Evolutionary conservation across 164 flowering plant species (phyloP).

Genomic region (Malania oleifera): DNA sequence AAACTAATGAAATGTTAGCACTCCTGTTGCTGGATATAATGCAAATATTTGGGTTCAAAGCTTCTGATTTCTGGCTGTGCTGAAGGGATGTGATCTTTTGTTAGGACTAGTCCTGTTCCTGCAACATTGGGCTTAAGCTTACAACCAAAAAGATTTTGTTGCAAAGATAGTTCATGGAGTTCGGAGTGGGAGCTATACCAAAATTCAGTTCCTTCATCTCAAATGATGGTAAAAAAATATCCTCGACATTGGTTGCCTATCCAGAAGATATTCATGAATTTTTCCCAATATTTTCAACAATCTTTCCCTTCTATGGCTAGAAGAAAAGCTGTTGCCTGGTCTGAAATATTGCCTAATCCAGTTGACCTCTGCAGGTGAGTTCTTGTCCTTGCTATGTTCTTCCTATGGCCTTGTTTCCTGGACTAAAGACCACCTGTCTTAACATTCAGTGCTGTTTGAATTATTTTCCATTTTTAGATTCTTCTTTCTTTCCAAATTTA

Average conservation of each 20-base stretch:
- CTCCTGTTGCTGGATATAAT: neutral
- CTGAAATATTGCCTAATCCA: conserved; percentile 48
- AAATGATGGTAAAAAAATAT: conserved; percentile 40
- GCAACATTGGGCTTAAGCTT: conserved; percentile 14
- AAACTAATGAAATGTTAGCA: neutral
- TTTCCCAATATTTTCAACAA: conserved; percentile 53
- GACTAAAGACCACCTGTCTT: neutral
- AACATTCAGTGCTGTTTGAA: neutral
- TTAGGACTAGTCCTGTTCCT: conserved; percentile 10
- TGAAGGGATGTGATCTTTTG: conserved; percentile 21
- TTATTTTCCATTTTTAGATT: neutral
- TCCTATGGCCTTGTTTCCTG: neutral
- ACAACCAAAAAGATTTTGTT: conserved; percentile 19
- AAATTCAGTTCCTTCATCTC: conserved; percentile 31
- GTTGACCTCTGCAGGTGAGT: conserved; percentile 20
- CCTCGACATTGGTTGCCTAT: conserved; percentile 43
- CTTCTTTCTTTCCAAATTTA: neutral
- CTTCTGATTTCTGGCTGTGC: conserved; percentile 21
- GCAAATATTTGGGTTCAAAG: conserved; percentile 2
- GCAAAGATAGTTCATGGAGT: conserved; percentile 57
- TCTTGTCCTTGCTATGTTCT: neutral
- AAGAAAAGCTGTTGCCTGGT: conserved; percentile 47
- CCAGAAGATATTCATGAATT: too few relatives aligned
- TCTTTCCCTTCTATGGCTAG: conserved; percentile 43
- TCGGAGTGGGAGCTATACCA: conserved; percentile 43